Percentiles rank a stretch among this genome's conserved stretches.
Conservation (phyloP, 371 early-diverging fungal species). For the Mucor mucedo region DNA sequence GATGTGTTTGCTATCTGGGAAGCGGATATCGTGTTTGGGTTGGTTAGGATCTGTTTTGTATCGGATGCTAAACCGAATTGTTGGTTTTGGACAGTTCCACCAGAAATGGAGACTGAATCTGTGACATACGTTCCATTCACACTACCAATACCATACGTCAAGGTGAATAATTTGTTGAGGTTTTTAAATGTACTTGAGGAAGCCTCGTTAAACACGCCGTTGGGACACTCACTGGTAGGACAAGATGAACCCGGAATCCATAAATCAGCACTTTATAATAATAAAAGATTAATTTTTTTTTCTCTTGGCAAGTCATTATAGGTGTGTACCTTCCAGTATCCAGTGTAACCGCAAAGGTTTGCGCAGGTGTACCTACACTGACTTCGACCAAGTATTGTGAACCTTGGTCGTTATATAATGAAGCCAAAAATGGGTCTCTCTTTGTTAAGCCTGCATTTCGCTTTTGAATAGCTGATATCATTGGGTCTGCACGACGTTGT, state of each 20-base stretch:
- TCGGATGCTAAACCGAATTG: conserved; percentile 48
- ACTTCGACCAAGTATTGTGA: conserved; percentile 43
- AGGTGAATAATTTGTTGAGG: conserved; percentile 20
- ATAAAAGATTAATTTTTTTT: not conserved
- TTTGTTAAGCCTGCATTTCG: conserved; percentile 9
- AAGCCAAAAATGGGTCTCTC: conserved; percentile 21
- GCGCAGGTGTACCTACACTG: conserved; percentile 46
- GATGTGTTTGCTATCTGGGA: conserved; percentile 5
- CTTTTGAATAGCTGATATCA: conserved; percentile 21
- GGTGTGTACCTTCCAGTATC: conserved; percentile 53
- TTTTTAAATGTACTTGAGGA: conserved; percentile 39
- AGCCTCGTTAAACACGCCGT: conserved; percentile 30
- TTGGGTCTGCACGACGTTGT: conserved; percentile 16
- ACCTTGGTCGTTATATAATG: conserved; percentile 45
- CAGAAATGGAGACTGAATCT: conserved; percentile 45
- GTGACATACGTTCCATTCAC: conserved; percentile 50
- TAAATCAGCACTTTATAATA: conserved; percentile 44
- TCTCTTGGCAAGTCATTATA: conserved; percentile 4
- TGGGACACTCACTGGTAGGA: conserved; percentile 44
- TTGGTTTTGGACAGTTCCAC: conserved; percentile 37
- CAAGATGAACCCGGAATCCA: conserved; percentile 51
- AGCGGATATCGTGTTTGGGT: conserved; percentile 30
- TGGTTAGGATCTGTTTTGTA: conserved; percentile 40
- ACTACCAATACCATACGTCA: conserved; percentile 48
- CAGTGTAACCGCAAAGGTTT: conserved; percentile 46